Evolutionary conservation across 495 filamentous ascomycete genomes (phyloP).

Genomic region (Copromyces sp.): DNA sequence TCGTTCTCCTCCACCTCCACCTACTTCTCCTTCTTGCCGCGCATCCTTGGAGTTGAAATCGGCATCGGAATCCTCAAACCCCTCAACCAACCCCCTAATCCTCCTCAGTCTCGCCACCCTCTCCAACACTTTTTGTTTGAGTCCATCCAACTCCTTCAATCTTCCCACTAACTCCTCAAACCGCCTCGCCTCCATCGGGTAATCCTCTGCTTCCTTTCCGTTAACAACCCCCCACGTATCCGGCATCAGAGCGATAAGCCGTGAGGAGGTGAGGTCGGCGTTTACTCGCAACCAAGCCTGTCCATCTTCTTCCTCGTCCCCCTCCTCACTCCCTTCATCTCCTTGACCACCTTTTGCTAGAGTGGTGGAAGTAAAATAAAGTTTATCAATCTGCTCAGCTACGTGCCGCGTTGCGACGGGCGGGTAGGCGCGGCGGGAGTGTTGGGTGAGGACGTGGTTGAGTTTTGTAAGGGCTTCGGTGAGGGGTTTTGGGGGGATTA

Average conservation of each 20-base stretch:
- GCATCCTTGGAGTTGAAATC: no score
- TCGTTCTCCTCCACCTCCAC: conserved; percentile 5
- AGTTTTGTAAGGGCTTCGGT: conserved; percentile 43
- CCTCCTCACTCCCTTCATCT: conserved; percentile 35
- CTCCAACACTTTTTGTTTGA: conserved; percentile 41
- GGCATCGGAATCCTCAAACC: conserved; percentile 30
- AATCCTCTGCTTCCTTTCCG: conserved; percentile 10
- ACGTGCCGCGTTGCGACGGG: conserved; percentile 68
- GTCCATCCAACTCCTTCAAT: conserved; percentile 42
- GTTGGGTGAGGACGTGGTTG: conserved; percentile 57
- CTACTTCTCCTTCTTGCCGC: no score
- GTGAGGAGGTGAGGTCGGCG: conserved; percentile 27
- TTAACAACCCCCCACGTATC: no score
- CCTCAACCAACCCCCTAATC: conserved; percentile 48
- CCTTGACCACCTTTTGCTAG: conserved; percentile 25
- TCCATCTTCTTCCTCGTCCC: conserved; percentile 31
- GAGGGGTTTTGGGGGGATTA: conserved; percentile 41
- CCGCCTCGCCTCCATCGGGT: conserved; percentile 28
- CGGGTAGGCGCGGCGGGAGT: conserved; percentile 61
- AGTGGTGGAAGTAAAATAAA: conserved; percentile 49
- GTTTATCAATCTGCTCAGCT: conserved; percentile 66
- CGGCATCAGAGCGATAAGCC: background rate
- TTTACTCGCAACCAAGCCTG: conserved; percentile 38
- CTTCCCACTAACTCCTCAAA: conserved; percentile 46
- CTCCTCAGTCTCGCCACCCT: conserved; percentile 47